phyloP scores from a whole-genome alignment of 2,329 filamentous ascomycete genomes.

The Fusarium haematococcum region DNA sequence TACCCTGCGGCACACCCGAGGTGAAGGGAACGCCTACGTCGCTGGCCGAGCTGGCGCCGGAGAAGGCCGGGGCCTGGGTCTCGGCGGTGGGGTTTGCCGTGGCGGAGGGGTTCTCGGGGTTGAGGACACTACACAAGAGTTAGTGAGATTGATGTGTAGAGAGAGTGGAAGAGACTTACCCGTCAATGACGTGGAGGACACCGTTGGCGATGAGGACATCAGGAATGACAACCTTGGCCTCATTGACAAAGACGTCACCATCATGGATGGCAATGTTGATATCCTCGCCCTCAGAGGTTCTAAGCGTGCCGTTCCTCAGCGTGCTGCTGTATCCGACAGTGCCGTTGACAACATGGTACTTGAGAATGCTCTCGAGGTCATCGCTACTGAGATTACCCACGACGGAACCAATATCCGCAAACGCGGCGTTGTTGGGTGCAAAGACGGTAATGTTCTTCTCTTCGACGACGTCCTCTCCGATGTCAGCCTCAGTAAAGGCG shows the following conservation, averaged over 20 bases:
- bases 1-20: constrained; percentile 54
- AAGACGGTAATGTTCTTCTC: constrained; percentile 66
- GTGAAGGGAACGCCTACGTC: constrained; percentile 64
- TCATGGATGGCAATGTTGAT: constrained; percentile 58
- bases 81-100: constrained; percentile 51
- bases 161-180: constrained; percentile 51
- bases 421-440: constrained; percentile 69
- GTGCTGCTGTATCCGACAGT: constrained; percentile 54
- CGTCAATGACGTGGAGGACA: constrained; percentile 69
- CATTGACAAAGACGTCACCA: constrained; percentile 49
- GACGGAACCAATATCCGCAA: constrained; percentile 65
- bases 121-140: constrained; percentile 60
- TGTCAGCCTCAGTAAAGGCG: constrained; percentile 41
- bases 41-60: constrained; percentile 61
- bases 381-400: constrained; percentile 57
- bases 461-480: constrained; percentile 39
- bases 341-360: constrained; percentile 71
- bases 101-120: constrained; percentile 50
- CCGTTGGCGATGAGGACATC: constrained; percentile 67
- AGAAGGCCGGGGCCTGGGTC: constrained; percentile 63
- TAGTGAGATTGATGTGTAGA: constrained; percentile 32
- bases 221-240: constrained; percentile 59
- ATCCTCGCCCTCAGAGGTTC: constrained; percentile 45
- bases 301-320: constrained; percentile 42
- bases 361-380: constrained; percentile 62